Conservation (phyloP, 148 eudicot species). For the Gaultheria prostrata region DNA sequence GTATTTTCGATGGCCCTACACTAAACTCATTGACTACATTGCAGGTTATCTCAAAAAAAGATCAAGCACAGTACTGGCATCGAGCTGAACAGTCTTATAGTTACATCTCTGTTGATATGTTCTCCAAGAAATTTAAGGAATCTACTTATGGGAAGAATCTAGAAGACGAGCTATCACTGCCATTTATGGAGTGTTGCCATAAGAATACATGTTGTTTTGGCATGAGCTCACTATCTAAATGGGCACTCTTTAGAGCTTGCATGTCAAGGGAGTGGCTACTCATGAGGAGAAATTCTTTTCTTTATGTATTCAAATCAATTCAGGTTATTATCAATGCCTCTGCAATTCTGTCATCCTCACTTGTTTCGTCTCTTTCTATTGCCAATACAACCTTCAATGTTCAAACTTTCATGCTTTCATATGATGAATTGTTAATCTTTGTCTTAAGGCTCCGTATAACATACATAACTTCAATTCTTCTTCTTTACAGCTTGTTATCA, state of each 20-base stretch:
- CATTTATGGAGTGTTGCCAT: conserved; percentile 45
- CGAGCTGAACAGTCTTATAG: conserved; percentile 28
- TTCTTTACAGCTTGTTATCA: conserved; percentile 51
- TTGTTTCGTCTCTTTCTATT: background rate
- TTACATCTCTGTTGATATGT: conserved; percentile 45
- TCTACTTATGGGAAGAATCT: conserved; percentile 45
- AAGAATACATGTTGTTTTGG: conserved; percentile 40
- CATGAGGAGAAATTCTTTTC: conserved; percentile 66
- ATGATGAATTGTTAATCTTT: background rate
- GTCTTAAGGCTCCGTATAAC: background rate
- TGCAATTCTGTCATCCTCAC: background rate
- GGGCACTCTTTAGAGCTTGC: conserved; percentile 70
- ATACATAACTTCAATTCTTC: background rate
- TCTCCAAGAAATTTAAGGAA: conserved; percentile 46
- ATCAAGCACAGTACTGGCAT: conserved; percentile 73
- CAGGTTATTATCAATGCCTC: conserved; percentile 42
- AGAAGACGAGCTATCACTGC: conserved; percentile 40
- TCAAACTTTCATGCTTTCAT: background rate
- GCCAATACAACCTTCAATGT: background rate
- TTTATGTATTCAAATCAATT: conserved; percentile 56
- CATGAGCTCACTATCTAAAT: conserved; percentile 48
- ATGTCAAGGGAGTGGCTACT: conserved; percentile 71
- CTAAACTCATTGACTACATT: background rate
- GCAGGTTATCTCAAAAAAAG: conserved; percentile 76
- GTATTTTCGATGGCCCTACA: background rate